A percentile compares a stretch with the other conserved stretches of the same genome.
These are phyloP conservation scores for Candida dubliniensis DNA, from an alignment of 1,139 yeast species.

Conservation along the genomic window DNA sequence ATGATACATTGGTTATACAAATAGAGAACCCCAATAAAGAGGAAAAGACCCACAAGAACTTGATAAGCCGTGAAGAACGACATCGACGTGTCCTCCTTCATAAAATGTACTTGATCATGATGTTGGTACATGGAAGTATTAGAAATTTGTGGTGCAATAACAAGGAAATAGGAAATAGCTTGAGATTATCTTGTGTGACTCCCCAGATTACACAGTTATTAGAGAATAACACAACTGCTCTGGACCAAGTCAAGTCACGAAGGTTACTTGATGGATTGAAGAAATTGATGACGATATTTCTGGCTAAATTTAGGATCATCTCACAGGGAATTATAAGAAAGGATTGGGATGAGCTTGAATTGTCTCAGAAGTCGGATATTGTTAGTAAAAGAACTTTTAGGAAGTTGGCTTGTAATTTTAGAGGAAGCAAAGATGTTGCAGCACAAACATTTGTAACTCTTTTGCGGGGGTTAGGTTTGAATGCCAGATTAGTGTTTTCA, in stretches of 20 bases:
- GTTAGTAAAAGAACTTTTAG: constrained; percentile 41
- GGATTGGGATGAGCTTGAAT: constrained; percentile 59
- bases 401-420: constrained; percentile 38
- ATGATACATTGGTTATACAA: constrained; percentile 11
- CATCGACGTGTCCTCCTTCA: constrained; percentile 41
- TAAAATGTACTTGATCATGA: constrained; percentile 53
- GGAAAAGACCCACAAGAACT: constrained; percentile 20
- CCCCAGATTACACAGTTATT: constrained; percentile 46
- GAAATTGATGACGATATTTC: constrained; percentile 63
- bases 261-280: constrained; percentile 73
- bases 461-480: constrained; percentile 67
- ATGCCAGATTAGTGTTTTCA: constrained; percentile 75
- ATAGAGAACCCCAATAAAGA: constrained; percentile 8
- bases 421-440: constrained; percentile 77
- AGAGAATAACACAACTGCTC: constrained; percentile 26
- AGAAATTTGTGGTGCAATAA: constrained; percentile 79
- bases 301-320: constrained; percentile 53
- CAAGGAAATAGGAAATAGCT: constrained; percentile 32
- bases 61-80: constrained; percentile 14
- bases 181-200: constrained; percentile 34
- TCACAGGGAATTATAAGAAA: constrained; percentile 47
- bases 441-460: constrained; percentile 87
- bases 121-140: constrained; percentile 63
- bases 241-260: constrained; percentile 57
- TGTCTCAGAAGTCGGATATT: constrained; percentile 22